phyloP scores from a whole-genome alignment of 805 yeast genomes.

The Maudiozyma pseudohumilis region DNA sequence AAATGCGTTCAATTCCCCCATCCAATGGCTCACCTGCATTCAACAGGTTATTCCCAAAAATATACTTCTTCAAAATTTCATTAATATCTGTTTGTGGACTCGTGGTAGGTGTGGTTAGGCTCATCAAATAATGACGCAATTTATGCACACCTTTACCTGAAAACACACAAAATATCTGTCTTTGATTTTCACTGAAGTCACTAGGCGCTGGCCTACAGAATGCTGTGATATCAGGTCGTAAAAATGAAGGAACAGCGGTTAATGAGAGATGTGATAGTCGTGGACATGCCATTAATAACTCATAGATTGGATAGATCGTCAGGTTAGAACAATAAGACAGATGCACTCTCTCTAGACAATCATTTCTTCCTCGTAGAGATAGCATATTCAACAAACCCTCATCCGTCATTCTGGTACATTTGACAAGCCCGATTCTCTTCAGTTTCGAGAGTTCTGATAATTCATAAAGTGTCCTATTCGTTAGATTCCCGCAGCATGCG shows the following conservation, averaged over 20 bases:
- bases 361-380: conserved; percentile 59
- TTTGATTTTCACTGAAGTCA: conserved; percentile 82
- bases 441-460: conserved; percentile 68
- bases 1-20: conserved; percentile 22
- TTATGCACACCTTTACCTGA: conserved; percentile 80
- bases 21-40: conserved; percentile 21
- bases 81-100: conserved; percentile 28
- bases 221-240: conserved; percentile 72
- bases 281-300: conserved; percentile 70
- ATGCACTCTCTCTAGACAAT: conserved; percentile 85
- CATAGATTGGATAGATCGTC: conserved; percentile 66
- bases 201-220: conserved; percentile 90
- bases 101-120: conserved; percentile 27
- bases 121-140: conserved; percentile 59
- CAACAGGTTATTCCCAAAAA: conserved; percentile 20
- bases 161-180: conserved; percentile 81
- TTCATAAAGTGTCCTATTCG: conserved; percentile 72
- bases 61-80: conserved; percentile 25
- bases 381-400: conserved; percentile 65
- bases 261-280: conserved; percentile 80
- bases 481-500: conserved; percentile 86
- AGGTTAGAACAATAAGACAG: conserved; percentile 81
- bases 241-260: conserved; percentile 86
- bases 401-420: conserved; percentile 81
- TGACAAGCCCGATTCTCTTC: conserved; percentile 86